These are phyloP conservation scores for Adansonia digitata DNA, from an alignment of 345 rosid genomes.

Conservation along the genomic window DNA sequence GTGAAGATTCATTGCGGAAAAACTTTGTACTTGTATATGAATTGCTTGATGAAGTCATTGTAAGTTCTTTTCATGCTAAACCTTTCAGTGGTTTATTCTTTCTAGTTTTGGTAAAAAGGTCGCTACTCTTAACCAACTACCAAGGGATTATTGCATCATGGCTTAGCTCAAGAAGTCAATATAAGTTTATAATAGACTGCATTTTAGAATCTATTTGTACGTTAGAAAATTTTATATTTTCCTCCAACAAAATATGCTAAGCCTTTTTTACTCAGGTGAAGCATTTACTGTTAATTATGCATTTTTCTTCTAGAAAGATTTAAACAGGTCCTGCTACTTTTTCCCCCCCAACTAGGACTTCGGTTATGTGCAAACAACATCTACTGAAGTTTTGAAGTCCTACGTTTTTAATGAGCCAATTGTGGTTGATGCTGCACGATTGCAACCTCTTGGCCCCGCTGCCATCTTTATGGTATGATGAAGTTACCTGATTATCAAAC, in stretches of 20 bases:
- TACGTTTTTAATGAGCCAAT: constrained; percentile 94
- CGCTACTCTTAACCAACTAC: not conserved
- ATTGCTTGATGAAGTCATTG: constrained; percentile 95
- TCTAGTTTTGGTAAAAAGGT: not conserved
- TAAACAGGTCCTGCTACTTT: not conserved
- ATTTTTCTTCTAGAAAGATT: constrained; percentile 1
- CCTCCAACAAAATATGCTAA: not conserved
- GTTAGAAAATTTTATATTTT: not conserved
- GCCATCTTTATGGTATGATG: constrained; percentile 75
- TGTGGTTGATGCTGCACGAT: constrained; percentile 67
- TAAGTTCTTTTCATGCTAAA: constrained; percentile 36
- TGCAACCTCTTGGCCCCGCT: constrained; percentile 91
- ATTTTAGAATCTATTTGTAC: not conserved
- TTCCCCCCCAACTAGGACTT: constrained; percentile 61
- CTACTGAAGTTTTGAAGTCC: constrained; percentile 90
- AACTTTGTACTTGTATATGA: constrained; percentile 95
- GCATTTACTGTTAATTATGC: not conserved
- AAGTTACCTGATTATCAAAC: not conserved
- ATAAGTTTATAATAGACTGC: not conserved
- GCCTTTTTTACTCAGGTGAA: not conserved
- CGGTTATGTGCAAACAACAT: constrained; percentile 97
- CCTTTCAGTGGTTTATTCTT: not conserved
- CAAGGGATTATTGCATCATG: not conserved
- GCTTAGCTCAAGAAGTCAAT: not conserved
- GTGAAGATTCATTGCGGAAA: constrained; percentile 89